These are phyloP conservation scores for Xylaria curta DNA, from an alignment of 495 filamentous ascomycete genomes.

Conservation along the genomic window DNA sequence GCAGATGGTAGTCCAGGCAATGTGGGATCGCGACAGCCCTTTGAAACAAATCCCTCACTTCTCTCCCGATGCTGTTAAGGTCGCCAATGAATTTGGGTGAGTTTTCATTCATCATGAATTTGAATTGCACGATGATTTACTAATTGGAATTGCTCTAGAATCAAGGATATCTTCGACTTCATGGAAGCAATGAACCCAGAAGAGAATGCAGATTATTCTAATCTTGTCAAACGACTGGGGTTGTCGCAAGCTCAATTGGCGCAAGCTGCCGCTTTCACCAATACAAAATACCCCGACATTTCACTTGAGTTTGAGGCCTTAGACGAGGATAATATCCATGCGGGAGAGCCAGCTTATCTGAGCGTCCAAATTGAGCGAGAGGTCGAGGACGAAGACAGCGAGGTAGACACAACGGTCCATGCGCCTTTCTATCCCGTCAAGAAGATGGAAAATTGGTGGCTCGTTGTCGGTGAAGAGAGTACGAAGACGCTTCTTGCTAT, in stretches of 20 bases:
- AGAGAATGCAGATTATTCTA: constrained; percentile 79
- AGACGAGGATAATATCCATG: constrained; percentile 77
- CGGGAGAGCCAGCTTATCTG: constrained; percentile 82
- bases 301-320: constrained; percentile 88
- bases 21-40: constrained; percentile 98
- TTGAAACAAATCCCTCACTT: constrained; percentile 99
- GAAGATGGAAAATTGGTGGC: constrained; percentile 98
- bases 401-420: constrained; percentile 85
- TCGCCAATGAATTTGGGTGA: constrained; percentile 79
- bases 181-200: constrained; percentile 98
- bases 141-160: constrained; percentile 55
- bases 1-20: constrained; percentile 98
- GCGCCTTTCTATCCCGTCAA: constrained; percentile 91
- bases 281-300: constrained; percentile 92
- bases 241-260: constrained; percentile 82
- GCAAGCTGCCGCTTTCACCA: constrained; percentile 95
- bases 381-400: constrained; percentile 69
- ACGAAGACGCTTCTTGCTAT: constrained; percentile 87
- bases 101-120: constrained; percentile 39
- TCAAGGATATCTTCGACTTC: constrained; percentile 95
- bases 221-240: constrained; percentile 75
- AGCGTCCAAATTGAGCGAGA: constrained; percentile 88
- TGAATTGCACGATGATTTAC: constrained; percentile 27
- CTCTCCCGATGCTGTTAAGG: constrained; percentile 79
- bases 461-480: constrained; percentile 90